Base-by-base conservation (phyloP, 768 basidiomycete species). In the Podaxis mareebaensis region DNA sequence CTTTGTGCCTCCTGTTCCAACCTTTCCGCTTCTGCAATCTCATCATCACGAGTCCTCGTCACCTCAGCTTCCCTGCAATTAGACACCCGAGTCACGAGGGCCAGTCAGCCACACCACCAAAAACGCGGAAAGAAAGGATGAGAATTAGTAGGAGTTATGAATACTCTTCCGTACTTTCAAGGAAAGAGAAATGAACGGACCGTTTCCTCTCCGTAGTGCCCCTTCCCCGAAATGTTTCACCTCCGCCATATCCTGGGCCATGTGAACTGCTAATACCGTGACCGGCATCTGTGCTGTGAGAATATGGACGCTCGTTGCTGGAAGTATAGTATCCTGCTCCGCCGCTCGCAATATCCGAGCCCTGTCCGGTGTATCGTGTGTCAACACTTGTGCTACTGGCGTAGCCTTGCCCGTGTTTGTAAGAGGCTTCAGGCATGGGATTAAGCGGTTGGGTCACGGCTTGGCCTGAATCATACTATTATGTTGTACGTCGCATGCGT, bases 141-240 rank as follows among this genome's bases (percentile, higher is more conserved):
- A n/a, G n/a, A 24, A 22, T 33, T 33, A 33, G 33, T 24, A 10
- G 4, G 7, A 56, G 22, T 46, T 51, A 51, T 6, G 49, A 20
- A 40, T 40, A 40, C 38, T 42, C 54, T 40, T 40, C 54, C 38
- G 22, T 26, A 8, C 52, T 53, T 6, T 26, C 38, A 12, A 54
- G 28, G 26, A 57, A 49, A 38, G 61, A 4, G 39, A 57, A 49
- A 13, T 39, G 42, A 22, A 57, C 61, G 46, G n/a, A 57, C 61
- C 54, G 61, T 51, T 63, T 55, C 39, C 15, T 55, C 4, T 36
- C 44, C 17, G 17, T 38, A 11, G 54, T n/a, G 10, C 15, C n/a
- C 49, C 39, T 61, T 39, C 26, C 39, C 4, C 38, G 12, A 13
- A 22, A 28, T 6, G 5, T 38, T 7, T 52, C 15, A 15, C 30